Conservation (phyloP, 495 filamentous ascomycete genomes). For the Penicillium pancosmium region DNA sequence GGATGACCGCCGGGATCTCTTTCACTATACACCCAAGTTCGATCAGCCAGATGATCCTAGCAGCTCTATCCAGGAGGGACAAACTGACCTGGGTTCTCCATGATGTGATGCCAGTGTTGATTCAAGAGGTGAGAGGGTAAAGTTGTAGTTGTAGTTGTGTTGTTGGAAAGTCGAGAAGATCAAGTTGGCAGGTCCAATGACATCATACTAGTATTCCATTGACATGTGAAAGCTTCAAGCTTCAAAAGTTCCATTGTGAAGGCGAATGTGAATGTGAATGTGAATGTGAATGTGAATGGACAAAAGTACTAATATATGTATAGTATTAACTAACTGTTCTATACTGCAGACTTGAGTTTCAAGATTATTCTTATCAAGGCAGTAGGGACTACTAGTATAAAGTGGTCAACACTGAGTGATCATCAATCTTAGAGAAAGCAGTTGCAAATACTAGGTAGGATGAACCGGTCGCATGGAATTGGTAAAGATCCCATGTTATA, state of each 20-base stretch:
- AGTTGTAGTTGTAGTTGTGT: background rate
- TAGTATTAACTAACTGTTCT: too few relatives aligned
- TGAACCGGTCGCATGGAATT: too few relatives aligned
- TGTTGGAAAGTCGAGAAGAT: background rate
- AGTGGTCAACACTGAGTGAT: too few relatives aligned
- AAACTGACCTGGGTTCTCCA: slow-evolving; percentile 11
- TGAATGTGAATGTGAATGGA: background rate
- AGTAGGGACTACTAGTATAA: too few relatives aligned
- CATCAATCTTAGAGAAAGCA: too few relatives aligned
- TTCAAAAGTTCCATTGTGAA: background rate
- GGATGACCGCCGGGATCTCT: slow-evolving; percentile 66
- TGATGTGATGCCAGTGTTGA: background rate
- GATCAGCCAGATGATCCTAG: background rate
- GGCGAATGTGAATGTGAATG: background rate
- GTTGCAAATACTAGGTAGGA: too few relatives aligned
- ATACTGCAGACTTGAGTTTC: too few relatives aligned
- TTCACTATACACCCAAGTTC: slow-evolving; percentile 30
- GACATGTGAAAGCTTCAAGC: slow-evolving; percentile 11
- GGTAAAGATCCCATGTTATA: too few relatives aligned
- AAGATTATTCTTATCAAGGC: too few relatives aligned
- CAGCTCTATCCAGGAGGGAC: background rate
- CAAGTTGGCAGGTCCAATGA: slow-evolving; percentile 14
- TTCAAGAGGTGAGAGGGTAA: background rate
- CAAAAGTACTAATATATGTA: too few relatives aligned
- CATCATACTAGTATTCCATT: slow-evolving; percentile 12